Evolutionary conservation across 768 basidiomycete genomes (phyloP).

Genomic region (Russula sp.): DNA sequence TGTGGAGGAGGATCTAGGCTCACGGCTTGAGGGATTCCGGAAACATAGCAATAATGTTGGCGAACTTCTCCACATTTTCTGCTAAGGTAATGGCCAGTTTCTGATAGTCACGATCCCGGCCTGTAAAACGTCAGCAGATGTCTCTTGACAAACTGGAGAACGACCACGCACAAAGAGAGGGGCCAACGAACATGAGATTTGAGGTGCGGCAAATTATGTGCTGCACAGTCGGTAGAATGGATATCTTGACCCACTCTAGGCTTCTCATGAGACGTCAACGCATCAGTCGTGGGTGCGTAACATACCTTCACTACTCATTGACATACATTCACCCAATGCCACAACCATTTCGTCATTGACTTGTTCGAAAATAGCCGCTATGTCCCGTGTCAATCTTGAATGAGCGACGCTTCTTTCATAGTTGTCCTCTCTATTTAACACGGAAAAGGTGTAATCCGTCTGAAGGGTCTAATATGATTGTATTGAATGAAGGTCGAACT

Average conservation of each 20-base stretch:
- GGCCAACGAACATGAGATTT: constrained; percentile 33
- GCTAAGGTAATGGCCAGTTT: constrained; percentile 33
- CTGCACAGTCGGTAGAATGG: constrained; percentile 21
- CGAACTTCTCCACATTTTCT: constrained; percentile 29
- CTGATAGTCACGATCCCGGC: constrained; percentile 36
- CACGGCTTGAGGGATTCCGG: constrained; percentile 41
- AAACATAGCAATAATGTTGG: constrained; percentile 32
- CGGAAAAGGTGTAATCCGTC: not conserved
- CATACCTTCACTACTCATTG: no score
- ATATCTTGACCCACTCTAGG: constrained; percentile 32
- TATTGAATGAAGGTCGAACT: not conserved
- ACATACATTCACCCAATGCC: not conserved
- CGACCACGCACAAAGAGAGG: constrained; percentile 31
- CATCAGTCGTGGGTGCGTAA: no score
- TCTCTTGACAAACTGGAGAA: not conserved
- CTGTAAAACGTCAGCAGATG: constrained; percentile 24
- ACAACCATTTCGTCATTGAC: not conserved
- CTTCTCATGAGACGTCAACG: not conserved
- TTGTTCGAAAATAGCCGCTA: not conserved
- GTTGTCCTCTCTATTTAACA: not conserved
- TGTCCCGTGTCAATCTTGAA: not conserved
- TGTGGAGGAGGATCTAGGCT: not conserved
- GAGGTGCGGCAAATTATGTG: not conserved
- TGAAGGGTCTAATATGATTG: not conserved
- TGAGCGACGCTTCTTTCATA: not conserved